These are phyloP conservation scores for Coriolopsis trogii DNA, from an alignment of 1,284 basidiomycete species.

Conservation along the genomic window DNA sequence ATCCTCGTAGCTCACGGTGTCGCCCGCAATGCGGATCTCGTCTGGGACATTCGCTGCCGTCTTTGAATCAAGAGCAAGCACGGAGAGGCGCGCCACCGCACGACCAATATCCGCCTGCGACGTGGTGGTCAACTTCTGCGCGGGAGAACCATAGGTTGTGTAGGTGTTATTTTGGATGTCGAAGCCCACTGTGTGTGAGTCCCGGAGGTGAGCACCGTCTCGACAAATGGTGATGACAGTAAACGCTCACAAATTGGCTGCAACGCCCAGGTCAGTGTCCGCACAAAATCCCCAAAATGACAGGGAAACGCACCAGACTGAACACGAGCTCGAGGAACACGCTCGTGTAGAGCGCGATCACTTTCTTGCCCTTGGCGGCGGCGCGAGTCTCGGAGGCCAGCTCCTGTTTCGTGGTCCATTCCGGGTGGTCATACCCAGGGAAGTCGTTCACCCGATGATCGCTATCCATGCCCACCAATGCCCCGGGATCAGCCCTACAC, in stretches of 20 bases:
- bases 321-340: constrained; percentile 29
- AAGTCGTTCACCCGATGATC: constrained; percentile 34
- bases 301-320: background rate
- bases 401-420: constrained; percentile 29
- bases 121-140: constrained; percentile 24
- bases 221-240: background rate
- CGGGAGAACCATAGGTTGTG: constrained; percentile 27
- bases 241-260: constrained; percentile 8
- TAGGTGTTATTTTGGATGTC: constrained; percentile 27
- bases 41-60: constrained; percentile 28
- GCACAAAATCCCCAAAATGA: too few species aligned
- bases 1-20: constrained; percentile 18
- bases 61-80: constrained; percentile 28
- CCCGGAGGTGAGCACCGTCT: background rate
- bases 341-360: constrained; percentile 32
- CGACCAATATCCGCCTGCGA: constrained; percentile 31
- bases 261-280: background rate
- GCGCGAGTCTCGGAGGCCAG: constrained; percentile 24
- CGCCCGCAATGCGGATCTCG: constrained; percentile 28
- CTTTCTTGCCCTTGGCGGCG: constrained; percentile 25
- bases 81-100: constrained; percentile 30
- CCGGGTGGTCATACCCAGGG: constrained; percentile 27
- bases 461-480: constrained; percentile 17
- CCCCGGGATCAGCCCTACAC: too few species aligned
- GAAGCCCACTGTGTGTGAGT: constrained; percentile 28